Evolutionary conservation across 495 filamentous ascomycete species (phyloP).

Genomic region (Podospora pseudoanserina): DNA sequence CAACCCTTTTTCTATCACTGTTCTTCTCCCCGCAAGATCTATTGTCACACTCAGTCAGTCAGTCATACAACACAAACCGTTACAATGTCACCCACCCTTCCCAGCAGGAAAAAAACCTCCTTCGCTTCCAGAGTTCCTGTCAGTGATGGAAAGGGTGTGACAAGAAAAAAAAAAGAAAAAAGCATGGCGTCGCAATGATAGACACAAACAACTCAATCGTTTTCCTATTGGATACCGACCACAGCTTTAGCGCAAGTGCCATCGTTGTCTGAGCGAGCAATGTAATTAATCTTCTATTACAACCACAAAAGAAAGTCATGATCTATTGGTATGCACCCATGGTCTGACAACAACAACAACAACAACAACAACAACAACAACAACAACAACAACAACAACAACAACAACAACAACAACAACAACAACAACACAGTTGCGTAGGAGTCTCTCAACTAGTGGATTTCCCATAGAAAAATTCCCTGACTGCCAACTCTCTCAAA

Average conservation of each 20-base stretch:
- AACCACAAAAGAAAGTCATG: not conserved
- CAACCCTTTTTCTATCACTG: not conserved
- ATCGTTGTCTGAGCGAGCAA: not conserved
- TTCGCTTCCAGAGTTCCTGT: not conserved
- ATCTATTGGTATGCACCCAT: not conserved
- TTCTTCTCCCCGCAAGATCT: not conserved
- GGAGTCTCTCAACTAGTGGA: not conserved
- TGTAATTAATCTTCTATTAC: not conserved
- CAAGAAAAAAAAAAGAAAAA: not conserved
- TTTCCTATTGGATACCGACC: not conserved
- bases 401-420: not conserved
- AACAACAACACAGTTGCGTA: not conserved
- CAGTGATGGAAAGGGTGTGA: no score
- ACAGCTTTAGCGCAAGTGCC: not conserved
- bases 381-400: not conserved
- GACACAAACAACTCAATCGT: not conserved
- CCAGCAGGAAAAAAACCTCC: not conserved
- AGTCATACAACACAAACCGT: not conserved
- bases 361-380: no score
- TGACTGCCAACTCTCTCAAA: not conserved
- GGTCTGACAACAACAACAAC: not conserved
- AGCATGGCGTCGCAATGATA: not conserved
- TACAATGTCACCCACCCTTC: not conserved
- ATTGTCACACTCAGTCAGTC: no score
- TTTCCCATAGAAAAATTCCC: not conserved